phyloP scores from a whole-genome alignment of 2,329 filamentous ascomycete genomes.

The Aureobasidium sp. region DNA sequence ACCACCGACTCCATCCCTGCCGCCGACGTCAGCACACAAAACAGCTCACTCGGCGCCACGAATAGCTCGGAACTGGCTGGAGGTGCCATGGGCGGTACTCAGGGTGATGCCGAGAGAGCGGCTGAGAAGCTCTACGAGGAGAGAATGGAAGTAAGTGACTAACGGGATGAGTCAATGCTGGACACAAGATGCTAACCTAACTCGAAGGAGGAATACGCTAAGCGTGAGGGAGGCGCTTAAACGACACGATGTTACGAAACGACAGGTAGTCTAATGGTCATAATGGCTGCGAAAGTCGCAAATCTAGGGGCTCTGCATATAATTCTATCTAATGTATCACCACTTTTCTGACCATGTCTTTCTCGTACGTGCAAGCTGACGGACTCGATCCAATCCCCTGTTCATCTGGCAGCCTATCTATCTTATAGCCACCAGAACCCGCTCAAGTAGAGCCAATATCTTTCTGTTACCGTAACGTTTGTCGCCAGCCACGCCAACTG shows the following conservation, averaged over 20 bases:
- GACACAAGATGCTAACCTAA: neutral
- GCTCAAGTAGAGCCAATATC: constrained; percentile 33
- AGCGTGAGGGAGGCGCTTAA: constrained; percentile 11
- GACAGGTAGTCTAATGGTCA: neutral
- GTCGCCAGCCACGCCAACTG: constrained; percentile 53
- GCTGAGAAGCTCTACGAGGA: constrained; percentile 15
- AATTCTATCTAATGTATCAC: constrained; percentile 4
- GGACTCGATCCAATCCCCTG: neutral
- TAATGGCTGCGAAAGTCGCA: neutral
- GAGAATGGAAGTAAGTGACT: constrained; percentile 10
- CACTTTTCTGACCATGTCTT: neutral
- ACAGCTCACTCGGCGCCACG: neutral
- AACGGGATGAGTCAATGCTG: no score
- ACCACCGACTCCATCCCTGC: neutral
- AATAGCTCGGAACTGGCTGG: neutral
- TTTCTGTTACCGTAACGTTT: constrained; percentile 53
- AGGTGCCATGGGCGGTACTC: constrained; percentile 9
- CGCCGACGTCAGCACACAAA: neutral
- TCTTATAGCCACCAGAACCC: constrained; percentile 30
- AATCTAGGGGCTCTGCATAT: neutral
- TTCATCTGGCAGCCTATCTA: neutral
- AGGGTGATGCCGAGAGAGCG: constrained; percentile 4
- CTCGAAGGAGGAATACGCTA: constrained; percentile 1
- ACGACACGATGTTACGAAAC: neutral
- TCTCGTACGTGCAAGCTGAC: no score